Percentiles rank a stretch among this genome's conserved stretches.
Conservation (phyloP, 768 basidiomycete genomes). For the Pleurotus sapidus region DNA sequence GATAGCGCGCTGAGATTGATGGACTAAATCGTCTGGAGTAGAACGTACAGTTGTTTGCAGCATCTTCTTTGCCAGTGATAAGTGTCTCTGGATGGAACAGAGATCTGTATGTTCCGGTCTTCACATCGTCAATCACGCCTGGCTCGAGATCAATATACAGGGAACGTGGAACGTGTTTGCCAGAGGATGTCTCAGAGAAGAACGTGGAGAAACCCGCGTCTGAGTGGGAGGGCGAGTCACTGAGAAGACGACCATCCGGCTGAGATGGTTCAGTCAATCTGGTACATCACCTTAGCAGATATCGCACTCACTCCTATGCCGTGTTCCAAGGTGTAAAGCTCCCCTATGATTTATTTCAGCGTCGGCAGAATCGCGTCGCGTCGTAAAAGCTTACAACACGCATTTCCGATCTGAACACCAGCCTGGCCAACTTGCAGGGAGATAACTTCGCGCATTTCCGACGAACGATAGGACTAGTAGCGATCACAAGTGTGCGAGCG, state of each 20-base stretch:
- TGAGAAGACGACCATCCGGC: conserved; percentile 89
- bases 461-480: conserved; percentile 3
- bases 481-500: conserved; percentile 13
- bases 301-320: conserved; percentile 80
- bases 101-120: conserved; percentile 85
- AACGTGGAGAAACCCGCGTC: conserved; percentile 96
- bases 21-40: conserved; percentile 2
- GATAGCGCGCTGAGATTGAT: conserved; percentile 11
- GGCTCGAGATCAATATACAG: conserved; percentile 97
- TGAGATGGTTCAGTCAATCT: conserved; percentile 25
- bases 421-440: conserved; percentile 97
- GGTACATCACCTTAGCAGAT: background rate
- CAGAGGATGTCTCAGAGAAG: conserved; percentile 92
- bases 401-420: conserved; percentile 92
- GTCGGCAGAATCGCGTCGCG: conserved; percentile 18
- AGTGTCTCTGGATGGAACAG: conserved; percentile 98
- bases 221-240: conserved; percentile 61
- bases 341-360: conserved; percentile 56
- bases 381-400: conserved; percentile 73
- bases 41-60: conserved; percentile 95
- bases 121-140: conserved; percentile 93
- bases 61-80: conserved; percentile 97
- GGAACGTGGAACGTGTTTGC: conserved; percentile 95
- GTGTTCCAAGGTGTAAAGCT: conserved; percentile 97
- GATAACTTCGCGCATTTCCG: conserved; percentile 87